Percentiles rank a stretch among this genome's conserved stretches.
These are phyloP conservation scores for Bodo saltans DNA, from an alignment of 78 protist genomes.

Conservation along the genomic window DNA sequence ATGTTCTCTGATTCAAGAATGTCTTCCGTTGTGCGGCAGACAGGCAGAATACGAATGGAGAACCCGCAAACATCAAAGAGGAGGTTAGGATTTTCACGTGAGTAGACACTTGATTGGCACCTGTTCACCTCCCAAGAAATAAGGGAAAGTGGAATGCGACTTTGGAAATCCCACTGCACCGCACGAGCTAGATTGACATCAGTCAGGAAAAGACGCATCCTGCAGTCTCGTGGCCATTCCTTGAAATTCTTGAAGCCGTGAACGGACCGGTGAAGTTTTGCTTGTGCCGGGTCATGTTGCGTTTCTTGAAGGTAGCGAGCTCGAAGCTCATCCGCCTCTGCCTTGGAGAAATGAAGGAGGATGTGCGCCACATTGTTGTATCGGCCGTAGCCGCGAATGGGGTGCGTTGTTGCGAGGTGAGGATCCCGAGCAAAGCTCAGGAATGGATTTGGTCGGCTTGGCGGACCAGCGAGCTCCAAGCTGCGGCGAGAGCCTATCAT, in stretches of 20 bases:
- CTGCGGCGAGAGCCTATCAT: constrained; percentile 96
- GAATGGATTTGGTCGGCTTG: constrained; percentile 88
- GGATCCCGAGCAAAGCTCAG: constrained; percentile 55
- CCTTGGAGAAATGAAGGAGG: constrained; percentile 79
- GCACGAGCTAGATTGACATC: constrained; percentile 99
- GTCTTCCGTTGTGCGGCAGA: constrained; percentile 64
- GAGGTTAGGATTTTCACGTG: constrained; percentile 95
- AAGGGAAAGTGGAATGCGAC: constrained; percentile 93
- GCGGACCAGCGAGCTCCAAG: constrained; percentile 95
- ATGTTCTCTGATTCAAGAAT: constrained; percentile 83
- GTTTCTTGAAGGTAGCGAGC: constrained; percentile 97
- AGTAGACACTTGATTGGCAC: constrained; percentile 93
- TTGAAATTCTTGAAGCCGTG: constrained; percentile 97
- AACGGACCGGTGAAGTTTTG: no score
- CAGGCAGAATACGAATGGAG: constrained; percentile 95
- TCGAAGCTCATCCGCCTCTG: constrained; percentile 92
- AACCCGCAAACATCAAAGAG: constrained; percentile 95
- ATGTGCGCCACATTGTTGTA: constrained; percentile 89
- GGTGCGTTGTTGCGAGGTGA: constrained; percentile 86
- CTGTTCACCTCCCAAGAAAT: constrained; percentile 85
- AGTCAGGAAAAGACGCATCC: constrained; percentile 98
- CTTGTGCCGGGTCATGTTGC: no score
- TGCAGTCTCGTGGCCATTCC: constrained; percentile 98
- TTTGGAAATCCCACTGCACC: constrained; percentile 94
- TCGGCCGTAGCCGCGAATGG: constrained; percentile 94